Evolutionary conservation across 352 stramenopile genomes (phyloP), one percentile per base, ranked within the genome.

Genomic region (Globisporangium heterothallicum): DNA sequence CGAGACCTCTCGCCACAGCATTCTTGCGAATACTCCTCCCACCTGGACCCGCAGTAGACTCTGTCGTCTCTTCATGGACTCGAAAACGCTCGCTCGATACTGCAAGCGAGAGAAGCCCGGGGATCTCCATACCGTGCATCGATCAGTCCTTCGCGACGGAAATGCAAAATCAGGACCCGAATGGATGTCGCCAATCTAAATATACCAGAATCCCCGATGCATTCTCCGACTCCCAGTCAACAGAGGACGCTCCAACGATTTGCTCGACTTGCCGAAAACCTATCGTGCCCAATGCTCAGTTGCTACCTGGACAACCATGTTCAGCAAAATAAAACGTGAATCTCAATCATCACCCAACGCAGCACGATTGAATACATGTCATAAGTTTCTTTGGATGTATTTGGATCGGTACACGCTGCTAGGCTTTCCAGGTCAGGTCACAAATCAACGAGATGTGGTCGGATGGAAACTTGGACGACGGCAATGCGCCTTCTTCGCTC

Each of bases 371-470:
- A n/a, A n/a, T n/a, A n/a, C n/a, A n/a, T n/a, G n/a, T n/a, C n/a
- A n/a, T n/a, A n/a, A n/a, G n/a, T n/a, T n/a, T n/a, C n/a, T n/a
- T n/a, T n/a, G n/a, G n/a, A n/a, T n/a, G n/a, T n/a, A n/a, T n/a
- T 34, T 34, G 29, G 6, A 12, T 6, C 10, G 29, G n/a, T 8
- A 32, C 7, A 9, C 2, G 29, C 1, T 7, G 9, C 21, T 53
- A 53, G 1, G 30, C 21, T 43, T 55, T 61, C 77, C 74, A 90
- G 0, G 30, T 51, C 25, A 92, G 59, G 53, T 92, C 82, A 21
- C 66, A 83, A 8, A 89, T 61, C n/a, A 92, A 61, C 27, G 82
- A 89, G 26, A 92, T 59, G 27, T 90, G 82, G 51, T 92, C 82
- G 3, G 82, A 92, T 10, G 82, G 79, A 47, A 92, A 88, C 10